Conservation (phyloP, 495 filamentous ascomycete species). For the Talaromyces thailandensis region DNA sequence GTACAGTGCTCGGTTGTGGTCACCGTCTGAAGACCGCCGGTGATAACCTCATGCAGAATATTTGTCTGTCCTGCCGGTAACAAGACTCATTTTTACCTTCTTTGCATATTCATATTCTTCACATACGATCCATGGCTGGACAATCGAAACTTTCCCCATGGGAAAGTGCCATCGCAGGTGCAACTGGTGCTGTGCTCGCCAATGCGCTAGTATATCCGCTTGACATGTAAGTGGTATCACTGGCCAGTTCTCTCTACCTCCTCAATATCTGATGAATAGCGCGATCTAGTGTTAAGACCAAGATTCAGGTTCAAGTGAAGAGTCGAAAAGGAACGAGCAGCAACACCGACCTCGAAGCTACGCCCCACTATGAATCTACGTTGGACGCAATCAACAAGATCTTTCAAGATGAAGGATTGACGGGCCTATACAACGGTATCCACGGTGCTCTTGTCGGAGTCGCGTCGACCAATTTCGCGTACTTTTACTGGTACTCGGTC, state of each 20-base stretch:
- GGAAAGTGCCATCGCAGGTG: constrained; percentile 87
- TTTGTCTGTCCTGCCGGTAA: background rate
- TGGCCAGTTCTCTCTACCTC: background rate
- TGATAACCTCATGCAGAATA: background rate
- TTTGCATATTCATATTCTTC: background rate
- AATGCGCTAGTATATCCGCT: constrained; percentile 96
- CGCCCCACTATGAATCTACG: constrained; percentile 72
- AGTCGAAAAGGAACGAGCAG: constrained; percentile 32
- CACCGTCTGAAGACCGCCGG: background rate
- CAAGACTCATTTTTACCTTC: background rate
- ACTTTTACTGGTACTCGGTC: constrained; percentile 98
- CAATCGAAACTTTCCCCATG: constrained; percentile 92
- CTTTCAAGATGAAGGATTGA: constrained; percentile 66
- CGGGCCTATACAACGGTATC: constrained; percentile 85
- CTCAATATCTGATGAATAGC: background rate
- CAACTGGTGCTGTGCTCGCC: constrained; percentile 86
- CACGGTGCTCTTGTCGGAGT: constrained; percentile 80
- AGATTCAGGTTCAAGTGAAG: constrained; percentile 93
- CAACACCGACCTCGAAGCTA: constrained; percentile 24
- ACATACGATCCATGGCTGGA: constrained; percentile 48
- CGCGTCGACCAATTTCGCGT: constrained; percentile 96
- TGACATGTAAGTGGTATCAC: constrained; percentile 65
- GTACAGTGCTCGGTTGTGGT: background rate
- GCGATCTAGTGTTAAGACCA: constrained; percentile 78
- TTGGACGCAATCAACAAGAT: constrained; percentile 86